Evolutionary conservation across 257 asterid species (phyloP), one percentile per base, ranked within the genome.

Genomic region (Nicotiana sylvestris): DNA sequence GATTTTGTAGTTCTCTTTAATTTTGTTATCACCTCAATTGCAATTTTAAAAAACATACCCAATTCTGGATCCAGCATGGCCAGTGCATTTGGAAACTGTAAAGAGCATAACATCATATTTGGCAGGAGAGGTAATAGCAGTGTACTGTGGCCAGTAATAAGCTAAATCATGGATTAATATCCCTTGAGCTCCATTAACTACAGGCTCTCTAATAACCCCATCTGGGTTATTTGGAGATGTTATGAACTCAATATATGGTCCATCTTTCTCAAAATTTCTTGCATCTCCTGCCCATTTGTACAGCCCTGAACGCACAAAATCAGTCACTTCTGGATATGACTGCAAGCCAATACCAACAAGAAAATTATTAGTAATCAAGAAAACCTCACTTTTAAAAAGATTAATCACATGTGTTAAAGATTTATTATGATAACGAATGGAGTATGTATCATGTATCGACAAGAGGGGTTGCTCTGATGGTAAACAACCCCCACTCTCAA

Each of bases 81-180:
- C 98, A 3, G 95, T 91, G 92, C 94, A 92, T 86, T 96, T 94
- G n/a, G 99, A 96, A 67, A 87, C 87, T 0, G 98, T 94, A 68
- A 96, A 96, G 1, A 96, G 89, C 98, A 94, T 94, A 18, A 96
- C 39, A 68, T 93, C 95, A 46, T 87, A 82, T 85, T 92, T 88
- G 8, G 89, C 88, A 35, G 95, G 84, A 21, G 92, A 67, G n/a
- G 98, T 86, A 37, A 94, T 91, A 49, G 97, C 88, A 0, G 95
- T 93, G 86, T 93, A 93, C 1, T 96, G 98, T 1, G 98, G 98
- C 98, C 99, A 96, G 69, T 94, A 94, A 78, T 94, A 96, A 25
- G 98, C 98, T 11, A 94, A 89, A 64, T 96, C 98, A 80, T 94
- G 88, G 58, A 96, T 81, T 4, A 87, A 65, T 84, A 58, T 84